Percentiles rank a stretch among this genome's conserved stretches.
Conservation (phyloP, 2,329 filamentous ascomycete species). For the Septoria petroselini region DNA sequence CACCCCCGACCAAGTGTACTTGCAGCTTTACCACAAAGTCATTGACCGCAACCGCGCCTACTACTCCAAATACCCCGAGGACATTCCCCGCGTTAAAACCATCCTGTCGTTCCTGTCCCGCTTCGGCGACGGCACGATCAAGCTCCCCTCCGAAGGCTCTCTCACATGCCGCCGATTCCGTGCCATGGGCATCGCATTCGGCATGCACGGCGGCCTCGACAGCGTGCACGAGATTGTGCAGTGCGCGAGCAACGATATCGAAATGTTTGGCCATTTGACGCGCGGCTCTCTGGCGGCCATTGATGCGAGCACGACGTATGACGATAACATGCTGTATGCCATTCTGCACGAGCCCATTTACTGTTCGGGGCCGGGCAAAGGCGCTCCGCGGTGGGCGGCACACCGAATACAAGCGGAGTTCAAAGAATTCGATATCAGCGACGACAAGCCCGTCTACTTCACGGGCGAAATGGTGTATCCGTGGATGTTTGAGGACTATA, state of each 20-base stretch:
- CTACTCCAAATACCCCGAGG: conserved; percentile 81
- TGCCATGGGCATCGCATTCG: conserved; percentile 74
- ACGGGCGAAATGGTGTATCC: conserved; percentile 91
- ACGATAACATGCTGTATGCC: conserved; percentile 77
- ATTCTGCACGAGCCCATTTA: conserved; percentile 87
- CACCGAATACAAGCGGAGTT: conserved; percentile 57
- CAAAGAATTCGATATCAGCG: conserved; percentile 47
- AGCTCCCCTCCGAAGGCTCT: conserved; percentile 67
- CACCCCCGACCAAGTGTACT: conserved; percentile 71
- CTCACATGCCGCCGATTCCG: conserved; percentile 73
- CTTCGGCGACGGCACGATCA: conserved; percentile 56
- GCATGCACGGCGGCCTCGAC: conserved; percentile 74
- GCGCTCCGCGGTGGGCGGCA: conserved; percentile 72
- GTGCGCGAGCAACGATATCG: conserved; percentile 67
- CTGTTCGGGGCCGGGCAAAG: conserved; percentile 56
- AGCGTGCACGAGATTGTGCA: conserved; percentile 70
- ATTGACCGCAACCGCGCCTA: conserved; percentile 71
- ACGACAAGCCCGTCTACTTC: conserved; percentile 64
- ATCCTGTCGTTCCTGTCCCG: conserved; percentile 63
- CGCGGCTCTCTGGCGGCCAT: conserved; percentile 66
- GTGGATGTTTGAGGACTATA: conserved; percentile 77
- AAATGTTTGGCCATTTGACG: conserved; percentile 72
- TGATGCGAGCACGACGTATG: conserved; percentile 66
- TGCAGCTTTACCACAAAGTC: conserved; percentile 66
- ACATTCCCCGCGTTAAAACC: conserved; percentile 63